These are phyloP conservation scores for Xylaria flabelliformis DNA, from an alignment of 495 filamentous ascomycete species.

Conservation along the genomic window DNA sequence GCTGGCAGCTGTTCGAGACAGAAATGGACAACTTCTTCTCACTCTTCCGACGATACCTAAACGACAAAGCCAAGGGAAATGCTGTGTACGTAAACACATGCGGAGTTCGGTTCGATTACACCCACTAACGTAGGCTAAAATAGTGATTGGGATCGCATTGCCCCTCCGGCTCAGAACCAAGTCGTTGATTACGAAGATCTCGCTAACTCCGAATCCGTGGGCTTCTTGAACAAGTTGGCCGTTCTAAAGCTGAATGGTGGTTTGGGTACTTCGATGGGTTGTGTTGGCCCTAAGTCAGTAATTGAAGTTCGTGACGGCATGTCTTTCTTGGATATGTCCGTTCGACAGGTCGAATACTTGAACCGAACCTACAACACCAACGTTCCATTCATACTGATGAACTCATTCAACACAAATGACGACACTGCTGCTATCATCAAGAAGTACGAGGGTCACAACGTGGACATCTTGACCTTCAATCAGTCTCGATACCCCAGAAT, in stretches of 20 bases:
- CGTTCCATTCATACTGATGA: conserved; percentile 99
- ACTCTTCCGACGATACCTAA: conserved; percentile 96
- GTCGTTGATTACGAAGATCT: conserved; percentile 93
- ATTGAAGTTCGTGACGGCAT: conserved; percentile 99
- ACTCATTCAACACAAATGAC: conserved; percentile 99
- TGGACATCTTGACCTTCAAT: conserved; percentile 99
- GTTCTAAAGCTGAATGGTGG: conserved; percentile 99
- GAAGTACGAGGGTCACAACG: conserved; percentile 99
- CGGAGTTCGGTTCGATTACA: background rate
- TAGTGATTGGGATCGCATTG: conserved; percentile 93
- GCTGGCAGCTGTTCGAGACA: conserved; percentile 78
- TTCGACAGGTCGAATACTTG: conserved; percentile 98
- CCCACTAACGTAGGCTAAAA: conserved; percentile 34
- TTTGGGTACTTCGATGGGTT: conserved; percentile 99
- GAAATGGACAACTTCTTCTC: conserved; percentile 99
- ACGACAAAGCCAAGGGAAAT: conserved; percentile 98
- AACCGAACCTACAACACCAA: conserved; percentile 98
- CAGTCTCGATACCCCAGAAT: conserved; percentile 98
- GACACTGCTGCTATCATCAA: conserved; percentile 99
- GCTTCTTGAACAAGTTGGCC: conserved; percentile 95
- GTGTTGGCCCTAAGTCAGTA: conserved; percentile 98
- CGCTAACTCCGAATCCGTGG: conserved; percentile 82
- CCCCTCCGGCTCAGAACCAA: conserved; percentile 86
- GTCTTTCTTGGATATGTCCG: conserved; percentile 99
- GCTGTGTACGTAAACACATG: conserved; percentile 62